Evolutionary conservation across 208 protist species (phyloP).

Genomic region (Leishmania turanica): DNA sequence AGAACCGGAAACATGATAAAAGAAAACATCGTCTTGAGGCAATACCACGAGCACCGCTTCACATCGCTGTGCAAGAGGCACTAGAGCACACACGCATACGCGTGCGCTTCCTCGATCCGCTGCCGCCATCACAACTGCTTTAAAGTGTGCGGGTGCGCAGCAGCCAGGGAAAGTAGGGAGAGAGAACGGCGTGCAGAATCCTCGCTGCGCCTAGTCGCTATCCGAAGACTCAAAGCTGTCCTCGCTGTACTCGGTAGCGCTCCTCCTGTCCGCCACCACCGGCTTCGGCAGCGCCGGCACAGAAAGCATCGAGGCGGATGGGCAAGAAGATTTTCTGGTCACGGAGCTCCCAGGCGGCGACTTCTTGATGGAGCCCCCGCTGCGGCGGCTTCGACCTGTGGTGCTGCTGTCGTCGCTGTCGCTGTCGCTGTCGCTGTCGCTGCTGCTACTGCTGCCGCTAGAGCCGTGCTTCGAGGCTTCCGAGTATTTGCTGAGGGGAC

Average conservation of each 20-base stretch:
- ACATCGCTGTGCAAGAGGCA: not conserved
- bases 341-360: conserved; percentile 4
- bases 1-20: not conserved
- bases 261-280: not conserved
- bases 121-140: not conserved
- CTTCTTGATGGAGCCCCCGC: not conserved
- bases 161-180: not conserved
- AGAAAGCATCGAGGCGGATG: not conserved
- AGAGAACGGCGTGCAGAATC: not conserved
- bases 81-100: not conserved
- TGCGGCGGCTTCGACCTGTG: conserved; percentile 4
- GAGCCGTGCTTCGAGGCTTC: conserved; percentile 3
- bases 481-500: not conserved
- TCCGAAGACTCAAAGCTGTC: conserved; percentile 46
- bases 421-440: not conserved
- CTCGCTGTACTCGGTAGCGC: conserved; percentile 28
- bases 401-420: conserved; percentile 3
- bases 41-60: too few species aligned
- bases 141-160: not conserved
- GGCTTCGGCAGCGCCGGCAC: conserved; percentile 20
- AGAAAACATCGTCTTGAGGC: not conserved
- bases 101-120: not conserved
- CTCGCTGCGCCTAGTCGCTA: conserved; percentile 12
- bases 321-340: not conserved
- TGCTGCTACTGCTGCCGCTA: not conserved